Percentiles rank a stretch among this genome's conserved stretches.
These are phyloP conservation scores for Ceratorhiza oryzae-sativae DNA, from an alignment of 1,284 basidiomycete species.

Conservation along the genomic window DNA sequence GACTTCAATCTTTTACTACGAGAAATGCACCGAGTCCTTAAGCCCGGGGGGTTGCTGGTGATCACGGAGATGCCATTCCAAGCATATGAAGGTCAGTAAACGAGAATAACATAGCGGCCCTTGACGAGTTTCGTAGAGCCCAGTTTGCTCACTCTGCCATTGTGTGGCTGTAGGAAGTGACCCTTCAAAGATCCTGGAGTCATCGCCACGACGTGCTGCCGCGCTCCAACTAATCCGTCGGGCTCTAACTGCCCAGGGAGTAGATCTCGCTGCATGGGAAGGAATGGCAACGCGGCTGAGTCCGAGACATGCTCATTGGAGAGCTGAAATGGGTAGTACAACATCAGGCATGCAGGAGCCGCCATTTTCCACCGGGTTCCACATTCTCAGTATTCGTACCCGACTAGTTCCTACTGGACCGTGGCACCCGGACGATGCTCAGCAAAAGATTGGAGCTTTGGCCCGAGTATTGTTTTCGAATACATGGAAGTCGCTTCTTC, in stretches of 20 bases:
- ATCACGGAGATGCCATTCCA: conserved; percentile 22
- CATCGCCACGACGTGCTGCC: background rate
- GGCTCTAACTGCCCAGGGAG: background rate
- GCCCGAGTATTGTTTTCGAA: background rate
- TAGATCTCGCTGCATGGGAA: conserved; percentile 12
- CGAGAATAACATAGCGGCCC: background rate
- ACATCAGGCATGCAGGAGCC: background rate
- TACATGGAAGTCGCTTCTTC: conserved; percentile 3
- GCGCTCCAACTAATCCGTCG: background rate
- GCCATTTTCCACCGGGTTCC: background rate
- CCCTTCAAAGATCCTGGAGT: background rate
- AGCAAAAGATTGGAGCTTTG: conserved; percentile 13
- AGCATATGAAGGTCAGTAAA: conserved; percentile 6
- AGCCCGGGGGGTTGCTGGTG: conserved; percentile 13
- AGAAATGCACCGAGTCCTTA: conserved; percentile 27
- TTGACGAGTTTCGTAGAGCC: background rate
- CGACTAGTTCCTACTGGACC: conserved; percentile 16
- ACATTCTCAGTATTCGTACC: background rate
- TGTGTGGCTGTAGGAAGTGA: background rate
- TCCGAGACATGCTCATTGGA: conserved; percentile 12
- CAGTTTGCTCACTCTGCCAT: background rate
- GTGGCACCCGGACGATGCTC: background rate
- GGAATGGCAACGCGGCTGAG: conserved; percentile 10
- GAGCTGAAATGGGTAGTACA: background rate
- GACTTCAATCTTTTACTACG: conserved; percentile 11